phyloP scores from a whole-genome alignment of 495 filamentous ascomycete species.

The Rhizodiscina lignyota region DNA sequence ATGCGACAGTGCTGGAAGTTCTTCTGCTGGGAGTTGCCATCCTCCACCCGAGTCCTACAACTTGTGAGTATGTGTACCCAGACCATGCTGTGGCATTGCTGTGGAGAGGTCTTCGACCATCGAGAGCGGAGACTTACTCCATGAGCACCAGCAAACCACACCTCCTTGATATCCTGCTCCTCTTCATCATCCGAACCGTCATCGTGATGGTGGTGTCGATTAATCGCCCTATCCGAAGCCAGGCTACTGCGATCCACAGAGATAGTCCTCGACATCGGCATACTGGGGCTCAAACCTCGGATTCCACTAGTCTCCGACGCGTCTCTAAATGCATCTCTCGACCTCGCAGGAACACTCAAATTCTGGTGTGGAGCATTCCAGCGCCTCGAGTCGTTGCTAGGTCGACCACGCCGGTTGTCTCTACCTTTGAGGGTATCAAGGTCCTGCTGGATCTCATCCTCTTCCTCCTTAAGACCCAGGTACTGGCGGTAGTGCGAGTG shows the following conservation, averaged over 20 bases:
- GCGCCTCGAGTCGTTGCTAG: neutral
- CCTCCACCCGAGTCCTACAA: conserved; percentile 59
- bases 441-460: neutral
- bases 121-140: conserved; percentile 20
- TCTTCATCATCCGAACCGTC: conserved; percentile 30
- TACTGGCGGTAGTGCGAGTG: conserved; percentile 23
- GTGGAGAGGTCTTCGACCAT: neutral
- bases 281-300: conserved; percentile 8
- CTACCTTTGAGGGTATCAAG: neutral
- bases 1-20: conserved; percentile 49
- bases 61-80: neutral
- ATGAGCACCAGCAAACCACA: conserved; percentile 76
- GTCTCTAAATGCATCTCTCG: conserved; percentile 6
- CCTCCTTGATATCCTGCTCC: conserved; percentile 61
- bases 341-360: neutral
- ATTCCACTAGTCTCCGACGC: conserved; percentile 11
- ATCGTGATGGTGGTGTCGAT: conserved; percentile 14
- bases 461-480: conserved; percentile 1
- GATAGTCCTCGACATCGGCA: conserved; percentile 5
- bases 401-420: too few species aligned
- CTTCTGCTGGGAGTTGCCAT: conserved; percentile 45
- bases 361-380: neutral
- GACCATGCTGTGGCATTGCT: neutral
- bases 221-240: conserved; percentile 3
- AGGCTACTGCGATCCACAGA: conserved; percentile 8